Conservation (phyloP, 306 rosid species). For the Cucurbita pepo region DNA sequence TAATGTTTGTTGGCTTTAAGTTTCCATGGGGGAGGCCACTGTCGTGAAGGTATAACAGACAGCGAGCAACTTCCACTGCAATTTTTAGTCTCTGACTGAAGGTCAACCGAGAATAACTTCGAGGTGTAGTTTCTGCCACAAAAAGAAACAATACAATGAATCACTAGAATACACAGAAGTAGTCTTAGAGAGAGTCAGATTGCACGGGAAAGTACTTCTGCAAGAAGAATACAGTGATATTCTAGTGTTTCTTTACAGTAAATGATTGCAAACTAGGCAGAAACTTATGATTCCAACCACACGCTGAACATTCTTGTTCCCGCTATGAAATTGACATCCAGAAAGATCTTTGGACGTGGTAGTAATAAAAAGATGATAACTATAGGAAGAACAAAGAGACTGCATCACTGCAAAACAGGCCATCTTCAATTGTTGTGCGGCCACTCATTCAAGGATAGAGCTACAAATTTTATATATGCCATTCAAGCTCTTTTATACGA, state of each 20-base stretch:
- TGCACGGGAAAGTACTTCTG: conserved; percentile 7
- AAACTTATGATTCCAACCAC: not conserved
- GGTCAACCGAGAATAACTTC: conserved; percentile 69
- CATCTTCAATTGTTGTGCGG: not conserved
- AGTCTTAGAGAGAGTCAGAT: not conserved
- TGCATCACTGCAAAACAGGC: not conserved
- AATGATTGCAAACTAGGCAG: not conserved
- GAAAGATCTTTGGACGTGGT: not conserved
- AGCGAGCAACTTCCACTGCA: conserved; percentile 63
- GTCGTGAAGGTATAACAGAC: conserved; percentile 73
- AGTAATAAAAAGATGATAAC: not conserved
- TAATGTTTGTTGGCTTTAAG: conserved; percentile 70
- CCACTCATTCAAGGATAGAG: not conserved
- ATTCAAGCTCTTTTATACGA: not conserved
- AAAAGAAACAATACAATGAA: conserved; percentile 1
- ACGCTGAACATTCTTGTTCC: not conserved
- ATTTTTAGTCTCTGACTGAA: conserved; percentile 73
- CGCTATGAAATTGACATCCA: not conserved
- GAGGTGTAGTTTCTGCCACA: conserved; percentile 73
- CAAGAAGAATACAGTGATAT: not conserved
- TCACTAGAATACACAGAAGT: conserved; percentile 11
- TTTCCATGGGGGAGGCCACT: conserved; percentile 93
- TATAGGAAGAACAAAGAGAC: not conserved
- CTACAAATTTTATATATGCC: not conserved
- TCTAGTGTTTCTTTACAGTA: not conserved